Conservation (phyloP, 2,329 filamentous ascomycete species). For the Calonectria montana region DNA sequence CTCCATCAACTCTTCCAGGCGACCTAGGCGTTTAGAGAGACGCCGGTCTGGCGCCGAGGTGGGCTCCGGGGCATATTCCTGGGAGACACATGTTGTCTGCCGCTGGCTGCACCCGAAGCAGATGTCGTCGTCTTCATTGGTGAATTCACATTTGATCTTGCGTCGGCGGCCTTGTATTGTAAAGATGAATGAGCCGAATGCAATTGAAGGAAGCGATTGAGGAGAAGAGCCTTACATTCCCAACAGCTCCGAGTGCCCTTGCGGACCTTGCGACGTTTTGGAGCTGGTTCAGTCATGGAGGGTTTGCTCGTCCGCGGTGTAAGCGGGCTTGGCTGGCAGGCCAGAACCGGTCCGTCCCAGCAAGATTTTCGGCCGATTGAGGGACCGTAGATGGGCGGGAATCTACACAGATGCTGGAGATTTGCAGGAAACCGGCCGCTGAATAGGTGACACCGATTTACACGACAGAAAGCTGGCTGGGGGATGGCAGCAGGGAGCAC, state of each 20-base stretch:
- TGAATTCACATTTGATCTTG: constrained; percentile 65
- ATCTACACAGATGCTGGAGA: background rate
- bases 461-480: background rate
- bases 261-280: constrained; percentile 54
- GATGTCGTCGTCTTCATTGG: constrained; percentile 50
- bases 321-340: background rate
- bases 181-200: background rate
- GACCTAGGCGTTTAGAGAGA: constrained; percentile 56
- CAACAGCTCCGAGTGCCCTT: constrained; percentile 71
- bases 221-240: constrained; percentile 61
- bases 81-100: constrained; percentile 56
- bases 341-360: background rate
- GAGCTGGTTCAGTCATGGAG: constrained; percentile 30
- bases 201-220: background rate
- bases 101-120: constrained; percentile 61
- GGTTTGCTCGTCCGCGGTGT: background rate
- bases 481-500: background rate
- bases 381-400: background rate
- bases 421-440: background rate
- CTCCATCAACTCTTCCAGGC: constrained; percentile 60
- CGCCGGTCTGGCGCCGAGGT: constrained; percentile 51
- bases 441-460: background rate
- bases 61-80: constrained; percentile 55
- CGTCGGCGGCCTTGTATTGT: constrained; percentile 52
- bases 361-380: constrained; percentile 38